Evolutionary conservation across 352 stramenopile species (phyloP).

Genomic region (Phytophthora capsici): DNA sequence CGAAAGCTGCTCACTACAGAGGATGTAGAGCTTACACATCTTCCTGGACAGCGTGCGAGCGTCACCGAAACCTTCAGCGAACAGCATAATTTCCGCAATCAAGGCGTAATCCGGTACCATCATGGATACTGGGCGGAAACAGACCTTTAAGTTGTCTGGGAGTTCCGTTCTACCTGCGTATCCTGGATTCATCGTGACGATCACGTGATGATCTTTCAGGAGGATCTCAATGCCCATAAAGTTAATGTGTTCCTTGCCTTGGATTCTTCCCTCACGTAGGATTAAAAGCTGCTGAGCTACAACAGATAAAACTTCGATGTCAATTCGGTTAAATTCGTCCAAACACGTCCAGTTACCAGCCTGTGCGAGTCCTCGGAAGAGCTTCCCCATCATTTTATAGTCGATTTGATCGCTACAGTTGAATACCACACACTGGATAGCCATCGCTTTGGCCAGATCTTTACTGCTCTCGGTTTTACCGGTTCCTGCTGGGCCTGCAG

Average conservation of each 20-base stretch:
- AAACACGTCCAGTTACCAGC: slow-evolving; percentile 92
- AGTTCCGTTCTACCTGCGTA: slow-evolving; percentile 96
- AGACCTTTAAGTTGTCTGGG: slow-evolving; percentile 97
- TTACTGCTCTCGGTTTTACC: slow-evolving; percentile 98
- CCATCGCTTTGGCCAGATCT: slow-evolving; percentile 94
- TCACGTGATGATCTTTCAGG: slow-evolving; percentile 96
- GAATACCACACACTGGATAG: slow-evolving; percentile 95
- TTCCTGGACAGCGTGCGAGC: slow-evolving; percentile 95
- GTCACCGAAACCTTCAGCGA: slow-evolving; percentile 95
- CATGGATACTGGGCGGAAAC: slow-evolving; percentile 97
- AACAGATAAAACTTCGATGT: slow-evolving; percentile 94
- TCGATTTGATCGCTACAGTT: slow-evolving; percentile 97
- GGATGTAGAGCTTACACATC: slow-evolving; percentile 95
- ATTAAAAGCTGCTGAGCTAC: slow-evolving; percentile 92
- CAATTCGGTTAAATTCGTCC: slow-evolving; percentile 96
- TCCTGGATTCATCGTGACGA: slow-evolving; percentile 98
- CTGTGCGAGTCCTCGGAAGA: slow-evolving; percentile 93
- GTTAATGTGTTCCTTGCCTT: slow-evolving; percentile 91
- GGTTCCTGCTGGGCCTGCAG: slow-evolving; percentile 93
- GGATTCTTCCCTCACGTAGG: slow-evolving; percentile 75
- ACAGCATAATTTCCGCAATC: slow-evolving; percentile 98
- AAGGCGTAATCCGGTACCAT: slow-evolving; percentile 96
- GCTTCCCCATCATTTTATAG: slow-evolving; percentile 97
- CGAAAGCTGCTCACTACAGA: slow-evolving; percentile 95
- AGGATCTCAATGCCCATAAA: slow-evolving; percentile 97